Base-by-base conservation (phyloP, 371 early-diverging fungal genomes). In the Mucor piriformis region DNA sequence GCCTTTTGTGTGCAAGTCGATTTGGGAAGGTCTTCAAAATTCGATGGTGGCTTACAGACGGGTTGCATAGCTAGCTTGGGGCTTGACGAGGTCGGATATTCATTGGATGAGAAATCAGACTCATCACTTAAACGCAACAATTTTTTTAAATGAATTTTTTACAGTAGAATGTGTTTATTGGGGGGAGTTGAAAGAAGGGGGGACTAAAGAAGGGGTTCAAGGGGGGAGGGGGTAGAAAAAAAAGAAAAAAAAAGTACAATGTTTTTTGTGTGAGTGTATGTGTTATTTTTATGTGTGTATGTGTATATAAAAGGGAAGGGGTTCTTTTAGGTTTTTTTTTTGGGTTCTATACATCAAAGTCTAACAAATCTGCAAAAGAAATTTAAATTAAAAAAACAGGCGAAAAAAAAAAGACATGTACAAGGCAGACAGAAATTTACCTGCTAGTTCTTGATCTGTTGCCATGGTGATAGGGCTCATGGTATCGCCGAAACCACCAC, bases 401-500 rank as follows among this genome's bases (percentile, higher is more conserved):
- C 21, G 5, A 13, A 21, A 21, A 24, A 24, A 24, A 46, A 42
- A 42, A 42, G 18, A 6, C 1, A 42, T 42, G 18, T n/a, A n/a
- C n/a, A n/a, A n/a, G n/a, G n/a, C n/a, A n/a, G n/a, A n/a, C n/a
- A n/a, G n/a, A n/a, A 42, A 24, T 13, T 46, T 58, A 64, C 59
- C 67, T 57, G 67, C 67, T 10, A 67, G 47, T 21, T 67, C 67
- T 59, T 67, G 67, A 63, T 67, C 67, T n/a, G 67, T 67, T 21
- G 67, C 67, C 63, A 67, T 55, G 11, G 63, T 59, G 20, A 65
- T 59, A 20, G 59, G 59, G 16, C 54, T 62, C 33, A 59, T 51
- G 20, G n/a, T 24, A 44, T 54, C 50, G 15, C 54, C 40, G 50
- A 50, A 35, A 6, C 67, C 67, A 6, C 67, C 67, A 33, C 63